Base-by-base conservation (phyloP, 768 basidiomycete species). In the Astraeus odoratus region DNA sequence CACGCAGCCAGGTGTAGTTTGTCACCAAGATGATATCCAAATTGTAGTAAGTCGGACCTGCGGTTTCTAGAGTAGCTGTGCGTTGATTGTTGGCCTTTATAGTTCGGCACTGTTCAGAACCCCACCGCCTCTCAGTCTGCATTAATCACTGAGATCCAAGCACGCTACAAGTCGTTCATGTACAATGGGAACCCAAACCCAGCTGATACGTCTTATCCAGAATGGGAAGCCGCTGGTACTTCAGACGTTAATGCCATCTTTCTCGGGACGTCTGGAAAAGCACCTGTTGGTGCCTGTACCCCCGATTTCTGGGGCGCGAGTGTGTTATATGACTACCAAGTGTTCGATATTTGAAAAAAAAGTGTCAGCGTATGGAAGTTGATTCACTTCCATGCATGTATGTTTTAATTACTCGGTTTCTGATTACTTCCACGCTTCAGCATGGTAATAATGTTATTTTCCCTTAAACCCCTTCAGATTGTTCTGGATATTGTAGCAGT, bases 21-120 rank as follows among this genome's bases (percentile, higher is more conserved):
- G 86, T 63, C 86, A 88, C 60, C 75, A 88, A 59, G 87, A 89
- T 58, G 88, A 91, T 56, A 89, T 90, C 48, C 66, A 81, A 67
- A 80, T 86, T 58, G 75, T 89, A 48, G 83, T 83, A 65, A 47
- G 81, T 74, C 18, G 34, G 22, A 20, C 27, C 22, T 12, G 8
- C 19, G 29, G 4, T 33, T 44, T 24, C 43, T 40, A 34, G 24
- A 25, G 16, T 33, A 43, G 40, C 44, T 47, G 40, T 43, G 18
- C n/a, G 12, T 20, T 39, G 37, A 39, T 23, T n/a, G 16, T 43
- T 33, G 20, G 53, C 53, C 46, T 29, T 27, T 6, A 24, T 50
- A 65, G 59, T 70, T 73, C 44, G 83, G 83, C 43, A 83, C 83
- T 0, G 75, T 71, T 24, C 57, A 71, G 9, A 75, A 63, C 55